A percentile compares a stretch with the other conserved stretches of the same genome.
phyloP scores from a whole-genome alignment of 345 rosid species.

The thale cress (Arabidopsis thaliana) region DNA sequence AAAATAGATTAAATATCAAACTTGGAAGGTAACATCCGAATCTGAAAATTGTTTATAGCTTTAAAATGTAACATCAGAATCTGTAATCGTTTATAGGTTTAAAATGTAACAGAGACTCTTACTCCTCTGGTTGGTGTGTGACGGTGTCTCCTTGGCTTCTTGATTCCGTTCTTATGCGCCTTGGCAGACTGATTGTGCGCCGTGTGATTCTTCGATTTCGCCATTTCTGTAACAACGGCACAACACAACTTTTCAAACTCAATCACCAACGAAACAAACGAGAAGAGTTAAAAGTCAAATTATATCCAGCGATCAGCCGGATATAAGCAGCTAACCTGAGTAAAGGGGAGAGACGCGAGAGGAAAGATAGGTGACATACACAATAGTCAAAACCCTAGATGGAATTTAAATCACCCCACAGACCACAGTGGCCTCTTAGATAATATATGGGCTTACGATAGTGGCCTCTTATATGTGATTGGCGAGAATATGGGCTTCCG shows the following conservation, averaged over 20 bases:
- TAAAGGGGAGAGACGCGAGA: not conserved
- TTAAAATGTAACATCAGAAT: not conserved
- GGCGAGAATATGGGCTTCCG: too few species aligned
- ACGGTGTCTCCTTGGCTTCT: constrained; percentile 94
- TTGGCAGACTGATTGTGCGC: constrained; percentile 98
- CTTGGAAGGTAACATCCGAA: not conserved
- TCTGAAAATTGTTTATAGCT: not conserved
- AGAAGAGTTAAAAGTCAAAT: not conserved
- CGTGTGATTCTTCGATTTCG: constrained; percentile 99
- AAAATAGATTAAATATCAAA: not conserved
- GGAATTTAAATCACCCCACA: constrained; percentile 1
- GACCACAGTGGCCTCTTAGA: not conserved
- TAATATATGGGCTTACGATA: not conserved
- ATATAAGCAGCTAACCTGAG: constrained; percentile 19
- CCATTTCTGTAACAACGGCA: constrained; percentile 64
- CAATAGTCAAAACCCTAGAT: too few species aligned
- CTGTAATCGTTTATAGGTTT: not conserved
- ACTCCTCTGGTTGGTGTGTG: constrained; percentile 96
- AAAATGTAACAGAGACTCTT: constrained; percentile 15
- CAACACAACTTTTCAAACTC: not conserved
- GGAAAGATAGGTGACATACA: too few species aligned
- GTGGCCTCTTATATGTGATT: not conserved
- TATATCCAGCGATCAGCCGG: not conserved
- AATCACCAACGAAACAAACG: not conserved
- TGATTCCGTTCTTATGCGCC: constrained; percentile 98